Evolutionary conservation across 1,284 basidiomycete genomes (phyloP).

Genomic region (Naganishia cerealis): DNA sequence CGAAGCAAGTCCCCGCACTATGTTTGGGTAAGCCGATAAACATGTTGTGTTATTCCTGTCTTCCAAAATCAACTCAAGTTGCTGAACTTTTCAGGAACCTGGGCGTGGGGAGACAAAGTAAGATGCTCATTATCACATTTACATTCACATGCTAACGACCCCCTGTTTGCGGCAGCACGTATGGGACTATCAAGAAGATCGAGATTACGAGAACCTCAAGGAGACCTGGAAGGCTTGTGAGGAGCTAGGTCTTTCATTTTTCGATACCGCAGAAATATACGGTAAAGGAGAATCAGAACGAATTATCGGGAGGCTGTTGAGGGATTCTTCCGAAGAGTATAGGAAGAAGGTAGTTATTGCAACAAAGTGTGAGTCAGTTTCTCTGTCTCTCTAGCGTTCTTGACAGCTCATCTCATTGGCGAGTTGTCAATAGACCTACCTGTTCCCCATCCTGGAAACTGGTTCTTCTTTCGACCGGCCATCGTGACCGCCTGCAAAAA

Average conservation of each 20-base stretch:
- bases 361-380: constrained; percentile 42
- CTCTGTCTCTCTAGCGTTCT: not conserved
- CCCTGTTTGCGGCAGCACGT: constrained; percentile 6
- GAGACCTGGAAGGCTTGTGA: constrained; percentile 42
- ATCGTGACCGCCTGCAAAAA: constrained; percentile 41
- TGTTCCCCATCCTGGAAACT: constrained; percentile 40
- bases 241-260: constrained; percentile 45
- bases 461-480: constrained; percentile 45
- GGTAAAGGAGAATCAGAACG: constrained; percentile 43
- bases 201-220: constrained; percentile 42
- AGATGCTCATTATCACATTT: not conserved
- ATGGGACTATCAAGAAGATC: constrained; percentile 43
- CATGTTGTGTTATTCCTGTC: not conserved
- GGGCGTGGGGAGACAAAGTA: constrained; percentile 37
- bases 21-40: constrained; percentile 21
- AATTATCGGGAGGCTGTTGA: constrained; percentile 44
- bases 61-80: not conserved
- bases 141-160: not conserved
- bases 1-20: constrained; percentile 30
- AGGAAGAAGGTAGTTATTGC: constrained; percentile 43
- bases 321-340: constrained; percentile 41
- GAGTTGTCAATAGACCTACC: constrained; percentile 40
- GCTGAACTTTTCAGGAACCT: constrained; percentile 13
- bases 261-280: constrained; percentile 45
- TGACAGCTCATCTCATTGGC: not conserved